Evolutionary conservation across 495 filamentous ascomycete genomes (phyloP), one percentile per base, ranked within the genome.

Genomic region (Aspergillus bertholletiae): DNA sequence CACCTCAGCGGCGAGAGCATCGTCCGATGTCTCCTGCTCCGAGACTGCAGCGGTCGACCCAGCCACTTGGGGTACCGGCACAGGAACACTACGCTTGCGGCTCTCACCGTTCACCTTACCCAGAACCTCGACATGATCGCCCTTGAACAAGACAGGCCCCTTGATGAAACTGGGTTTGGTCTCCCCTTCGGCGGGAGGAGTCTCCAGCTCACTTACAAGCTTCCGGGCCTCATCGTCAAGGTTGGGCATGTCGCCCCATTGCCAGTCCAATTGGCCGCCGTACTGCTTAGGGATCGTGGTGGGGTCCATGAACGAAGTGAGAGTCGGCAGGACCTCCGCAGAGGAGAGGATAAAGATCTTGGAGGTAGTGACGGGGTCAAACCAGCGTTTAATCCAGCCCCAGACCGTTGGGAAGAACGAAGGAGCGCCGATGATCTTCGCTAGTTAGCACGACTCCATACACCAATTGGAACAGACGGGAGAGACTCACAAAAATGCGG

Each of bases 381-480:
- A 96, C 92, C 92, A 96, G 64, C 86, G 84, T 76, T 96, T 95
- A 71, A 95, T 87, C 92, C 92, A 96, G 57, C 88, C 82, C 92
- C 92, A 96, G 48, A 96, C 89, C 11, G 91, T 95, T 26, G 88
- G 88, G 74, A 96, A 96, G 79, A 95, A 96, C 40, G 83, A 77
- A 4, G 92, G 92, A 1, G 92, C 92, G 43, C 90, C 90, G 56
- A 96, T 88, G 63, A 96, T 89, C 80, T 89, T 63, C 3, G 46
- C 46, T 49, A 1, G n/a, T 43, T 43, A 43, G 39, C n/a, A 43
- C 22, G n/a, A 8, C 39, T 18, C 39, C 7, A 21, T 12, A 2
- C 13, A 30, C 24, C 2, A 8, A 22, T 28, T 28, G 46, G 23
- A 55, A 15, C 37, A 20, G 18, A 28, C 6, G 23, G 46, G 2